Evolutionary conservation across 2,329 filamentous ascomycete species (phyloP), one percentile per base, ranked within the genome.

Genomic region (Aspergillus sergii): DNA sequence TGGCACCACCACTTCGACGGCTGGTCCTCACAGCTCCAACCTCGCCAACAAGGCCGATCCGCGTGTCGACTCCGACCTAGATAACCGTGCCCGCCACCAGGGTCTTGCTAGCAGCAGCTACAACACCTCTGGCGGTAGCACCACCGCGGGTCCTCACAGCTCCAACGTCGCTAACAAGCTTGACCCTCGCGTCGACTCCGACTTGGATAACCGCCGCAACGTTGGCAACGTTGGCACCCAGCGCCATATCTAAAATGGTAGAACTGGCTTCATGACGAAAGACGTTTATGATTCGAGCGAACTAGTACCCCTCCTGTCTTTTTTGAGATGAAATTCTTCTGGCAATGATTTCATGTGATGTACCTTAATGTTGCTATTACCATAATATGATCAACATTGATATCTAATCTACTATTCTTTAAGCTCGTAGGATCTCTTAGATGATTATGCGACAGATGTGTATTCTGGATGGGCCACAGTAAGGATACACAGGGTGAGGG

Each of bases 181-280:
- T 4, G 85, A 88, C 68, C 85, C 85, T 23, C 79, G 84, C 30
- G 76, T 87, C 51, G 84, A 87, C 71, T 83, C 80, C 48, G 83
- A 86, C 68, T 34, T 67, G 32, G 66, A 67, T 34, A 60, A 66
- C 60, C 34, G 64, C 11, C 36, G 19, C 12, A 54, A 41, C 9
- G 4, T 59, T 9, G 50, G 21, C 12, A 54, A 41, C 6, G 4
- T 59, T 9, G 50, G 50, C 3, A 56, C 58, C 19, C 61, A 66
- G 56, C 61, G 58, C 28, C 23, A 23, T 6, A n/a, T 51, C 28
- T 51, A 51, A 32, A 9, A 21, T n/a, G 11, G 48, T 32, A 1
- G 19, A 12, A 50, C 9, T 7, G 14, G 6, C 3, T 30, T 32
- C n/a, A 19, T 32, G 3, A 51, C 28, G 23, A 50, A 14, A 34